Evolutionary conservation across 306 rosid species (phyloP), one percentile per base, ranked within the genome.

Genomic region (Dalbergia oliveri): DNA sequence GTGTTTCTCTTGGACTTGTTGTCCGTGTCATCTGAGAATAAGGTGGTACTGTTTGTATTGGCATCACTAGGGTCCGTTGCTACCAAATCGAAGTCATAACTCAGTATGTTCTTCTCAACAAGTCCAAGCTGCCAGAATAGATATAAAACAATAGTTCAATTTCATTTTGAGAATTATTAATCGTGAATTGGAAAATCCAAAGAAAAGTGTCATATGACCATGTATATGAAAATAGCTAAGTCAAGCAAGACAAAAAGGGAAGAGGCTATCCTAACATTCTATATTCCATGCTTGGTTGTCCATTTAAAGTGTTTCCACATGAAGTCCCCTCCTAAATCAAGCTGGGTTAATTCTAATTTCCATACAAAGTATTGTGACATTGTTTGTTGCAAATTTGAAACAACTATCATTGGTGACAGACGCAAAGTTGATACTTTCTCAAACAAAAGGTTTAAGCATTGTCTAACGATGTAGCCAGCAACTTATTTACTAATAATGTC

Each of bases 11-110:
- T 66, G 62, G 93, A 83, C 84, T 59, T 89, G 79, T 90, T 97
- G 84, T 96, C 98, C 4, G 99, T 91, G 80, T 93, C 99, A 82
- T 96, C 99, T 1, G 98, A 90, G 87, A 96, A 90, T 83, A 94
- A 79, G 70, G 98, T 91, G 76, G 97, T 91, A 82, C 97, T 94
- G 86, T 87, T 93, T 0, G 99, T 91, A 83, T 91, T 89, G 61
- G 97, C 93, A 79, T 94, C 94, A 74, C 98, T 93, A 34, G 98
- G 98, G 71, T 96, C 99, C 31, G 97, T 93, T 11, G 78, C 91
- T 69, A 88, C 92, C 69, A 82, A 62, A 76, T 96, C 99, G 70
- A 96, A 82, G 50, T 94, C 98, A 77, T 87, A 93, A 84, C 49
- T 90, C 85, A 88, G 72, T 77, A 96, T 80, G 82, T 87, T 96